Base-by-base conservation (phyloP, 2,329 filamentous ascomycete genomes). In the Neofusicoccum parvum region DNA sequence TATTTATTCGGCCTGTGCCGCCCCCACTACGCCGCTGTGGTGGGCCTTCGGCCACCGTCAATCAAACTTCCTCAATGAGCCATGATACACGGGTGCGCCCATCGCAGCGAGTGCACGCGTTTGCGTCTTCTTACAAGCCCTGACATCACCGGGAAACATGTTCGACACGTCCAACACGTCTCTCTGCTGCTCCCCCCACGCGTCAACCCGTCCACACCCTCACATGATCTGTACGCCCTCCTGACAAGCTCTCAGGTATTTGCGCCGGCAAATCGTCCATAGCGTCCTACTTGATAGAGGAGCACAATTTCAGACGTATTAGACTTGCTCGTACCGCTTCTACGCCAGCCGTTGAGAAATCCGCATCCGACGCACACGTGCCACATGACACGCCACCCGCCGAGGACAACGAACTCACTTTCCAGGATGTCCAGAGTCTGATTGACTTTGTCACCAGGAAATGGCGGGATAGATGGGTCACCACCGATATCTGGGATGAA, bases 221-320 rank as follows among this genome's bases (percentile, higher is more conserved):
- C 34, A 48, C 11, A 53, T 7, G 5, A 14, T 5, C 17, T 6
- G 15, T 7, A 34, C n/a, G n/a, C 53, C 27, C 45, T 5, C 27
- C 56, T 60, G 56, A 60, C 56, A 27, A 17, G 7, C 43, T 50
- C 9, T 50, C 62, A 95, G 94, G 92, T 73, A 94, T 97, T 72
- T 98, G 94, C 81, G 89, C 94, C 56, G 95, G 95, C 73, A 98
- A 97, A 81, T 89, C 88, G 75, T 92, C 92, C 10, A 92, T 98
- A 69, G 93, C 93, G 66, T 87, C 92, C 64, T 97, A 96, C 76
- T 87, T 99, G 9, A 87, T 94, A 69, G 86, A 93, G 69, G 87
- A 94, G 69, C 91, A 97, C 78, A 88, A 87, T 67, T 99, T 98
- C 80, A 88, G 86, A 67, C 87, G 87, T 53, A 85, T 97, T 65